phyloP scores from a whole-genome alignment of 371 early-diverging fungal species.

The Conidiobolus incongruus region DNA sequence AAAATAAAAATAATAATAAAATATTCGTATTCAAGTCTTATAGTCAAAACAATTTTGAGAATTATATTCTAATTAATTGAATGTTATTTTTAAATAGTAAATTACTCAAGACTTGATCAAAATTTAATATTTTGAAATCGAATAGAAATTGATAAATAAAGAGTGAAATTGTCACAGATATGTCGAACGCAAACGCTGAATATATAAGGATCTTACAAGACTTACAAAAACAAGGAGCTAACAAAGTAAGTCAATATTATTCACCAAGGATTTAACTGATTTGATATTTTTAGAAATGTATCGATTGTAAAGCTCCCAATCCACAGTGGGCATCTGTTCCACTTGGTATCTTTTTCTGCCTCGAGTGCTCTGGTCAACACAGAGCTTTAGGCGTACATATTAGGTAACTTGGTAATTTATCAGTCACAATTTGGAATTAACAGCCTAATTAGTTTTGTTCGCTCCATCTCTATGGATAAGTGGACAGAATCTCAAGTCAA shows the following conservation, averaged over 20 bases:
- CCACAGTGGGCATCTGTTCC: constrained; percentile 91
- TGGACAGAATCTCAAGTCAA: constrained; percentile 89
- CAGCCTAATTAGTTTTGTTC: constrained; percentile 54
- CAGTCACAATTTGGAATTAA: too few species aligned
- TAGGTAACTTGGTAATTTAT: constrained; percentile 20
- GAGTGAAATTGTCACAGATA: too few species aligned
- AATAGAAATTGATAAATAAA: too few species aligned
- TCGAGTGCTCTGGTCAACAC: constrained; percentile 88
- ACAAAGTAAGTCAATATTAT: constrained; percentile 16
- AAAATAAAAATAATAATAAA: too few species aligned
- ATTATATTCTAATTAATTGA: too few species aligned
- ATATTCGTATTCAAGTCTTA: too few species aligned
- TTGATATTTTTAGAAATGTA: constrained; percentile 22
- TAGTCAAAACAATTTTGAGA: too few species aligned
- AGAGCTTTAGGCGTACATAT: constrained; percentile 87
- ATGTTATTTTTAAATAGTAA: too few species aligned
- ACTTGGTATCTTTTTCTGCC: constrained; percentile 91
- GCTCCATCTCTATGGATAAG: constrained; percentile 96
- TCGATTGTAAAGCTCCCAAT: constrained; percentile 64
- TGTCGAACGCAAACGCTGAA: too few species aligned
- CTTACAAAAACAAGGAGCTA: constrained; percentile 42
- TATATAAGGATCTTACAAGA: constrained; percentile 10
- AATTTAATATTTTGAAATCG: too few species aligned
- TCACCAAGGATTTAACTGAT: background rate
- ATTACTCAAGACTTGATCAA: too few species aligned